Conservation (phyloP, 2,329 filamentous ascomycete species). For the Fusarium circinatum region DNA sequence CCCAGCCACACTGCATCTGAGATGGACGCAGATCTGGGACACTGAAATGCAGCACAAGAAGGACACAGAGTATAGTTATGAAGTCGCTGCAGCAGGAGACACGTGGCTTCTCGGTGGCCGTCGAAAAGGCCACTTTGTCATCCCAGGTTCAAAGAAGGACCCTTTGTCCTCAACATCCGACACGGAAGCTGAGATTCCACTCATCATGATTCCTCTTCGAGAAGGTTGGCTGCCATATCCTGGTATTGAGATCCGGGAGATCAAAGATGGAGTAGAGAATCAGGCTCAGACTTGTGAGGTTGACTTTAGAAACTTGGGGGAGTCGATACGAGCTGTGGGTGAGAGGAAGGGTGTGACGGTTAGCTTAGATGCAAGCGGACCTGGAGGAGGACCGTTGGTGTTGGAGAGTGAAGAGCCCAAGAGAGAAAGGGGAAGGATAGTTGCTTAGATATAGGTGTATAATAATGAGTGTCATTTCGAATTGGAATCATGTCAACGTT, state of each 20-base stretch:
- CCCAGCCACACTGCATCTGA: slow-evolving; percentile 68
- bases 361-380: slow-evolving; percentile 74
- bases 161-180: slow-evolving; percentile 57
- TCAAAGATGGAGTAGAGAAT: slow-evolving; percentile 49
- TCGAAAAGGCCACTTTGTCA: slow-evolving; percentile 80
- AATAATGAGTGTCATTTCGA: not conserved
- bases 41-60: slow-evolving; percentile 54
- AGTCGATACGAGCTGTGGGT: slow-evolving; percentile 78
- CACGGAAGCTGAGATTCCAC: slow-evolving; percentile 67
- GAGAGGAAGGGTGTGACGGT: slow-evolving; percentile 79
- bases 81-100: slow-evolving; percentile 78
- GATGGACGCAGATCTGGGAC: slow-evolving; percentile 72
- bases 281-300: slow-evolving; percentile 71
- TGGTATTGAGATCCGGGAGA: slow-evolving; percentile 78
- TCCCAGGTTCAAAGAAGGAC: slow-evolving; percentile 57
- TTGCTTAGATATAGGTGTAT: slow-evolving; percentile 45
- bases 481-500: not conserved
- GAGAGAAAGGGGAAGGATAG: slow-evolving; percentile 49
- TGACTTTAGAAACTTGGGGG: slow-evolving; percentile 80
- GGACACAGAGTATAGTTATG: slow-evolving; percentile 82
- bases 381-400: slow-evolving; percentile 72
- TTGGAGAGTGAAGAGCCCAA: slow-evolving; percentile 65
- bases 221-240: slow-evolving; percentile 84
- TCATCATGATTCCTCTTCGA: slow-evolving; percentile 83
- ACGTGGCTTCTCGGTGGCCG: slow-evolving; percentile 88